phyloP scores from a whole-genome alignment of 768 basidiomycete species.

The Cystoderma amianthinum region DNA sequence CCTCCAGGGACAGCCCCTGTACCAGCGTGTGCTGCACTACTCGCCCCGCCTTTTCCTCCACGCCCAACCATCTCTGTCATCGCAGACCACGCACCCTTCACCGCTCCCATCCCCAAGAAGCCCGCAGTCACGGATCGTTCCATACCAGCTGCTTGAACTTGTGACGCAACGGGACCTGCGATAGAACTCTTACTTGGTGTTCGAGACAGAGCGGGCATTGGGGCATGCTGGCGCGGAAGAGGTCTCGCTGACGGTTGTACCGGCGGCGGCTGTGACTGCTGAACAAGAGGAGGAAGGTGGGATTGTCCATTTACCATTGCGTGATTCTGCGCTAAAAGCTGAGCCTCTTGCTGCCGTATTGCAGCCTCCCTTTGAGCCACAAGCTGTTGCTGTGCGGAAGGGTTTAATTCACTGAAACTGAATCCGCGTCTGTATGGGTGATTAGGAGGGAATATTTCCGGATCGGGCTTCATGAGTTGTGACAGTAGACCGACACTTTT shows the following conservation, averaged over 20 bases:
- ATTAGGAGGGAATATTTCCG: slow-evolving; percentile 45
- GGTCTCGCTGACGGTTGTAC: slow-evolving; percentile 10
- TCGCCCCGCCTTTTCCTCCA: not conserved
- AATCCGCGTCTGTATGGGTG: slow-evolving; percentile 54
- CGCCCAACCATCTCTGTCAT: not conserved
- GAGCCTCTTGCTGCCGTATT: not conserved
- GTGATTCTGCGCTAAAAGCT: not conserved
- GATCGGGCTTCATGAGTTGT: slow-evolving; percentile 69
- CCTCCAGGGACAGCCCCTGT: not conserved
- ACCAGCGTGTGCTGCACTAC: not conserved
- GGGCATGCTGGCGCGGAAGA: not conserved
- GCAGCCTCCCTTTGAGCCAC: not conserved
- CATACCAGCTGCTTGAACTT: slow-evolving; percentile 23
- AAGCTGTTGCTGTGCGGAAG: not conserved
- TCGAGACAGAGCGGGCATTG: not conserved
- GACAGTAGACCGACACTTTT: slow-evolving; percentile 50
- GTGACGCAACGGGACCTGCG: slow-evolving; percentile 48
- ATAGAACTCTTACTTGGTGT: slow-evolving; percentile 44
- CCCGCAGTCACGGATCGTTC: not conserved
- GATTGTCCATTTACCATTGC: not conserved
- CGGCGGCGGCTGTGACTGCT: slow-evolving; percentile 1
- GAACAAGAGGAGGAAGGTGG: slow-evolving; percentile 13
- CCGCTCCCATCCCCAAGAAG: slow-evolving; percentile 3
- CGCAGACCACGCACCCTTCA: slow-evolving; percentile 4
- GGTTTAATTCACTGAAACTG: slow-evolving; percentile 38